Percentiles rank a stretch among this genome's conserved stretches.
Conservation (phyloP, 164 flowering plant species). For the Aristolochia contorta region DNA sequence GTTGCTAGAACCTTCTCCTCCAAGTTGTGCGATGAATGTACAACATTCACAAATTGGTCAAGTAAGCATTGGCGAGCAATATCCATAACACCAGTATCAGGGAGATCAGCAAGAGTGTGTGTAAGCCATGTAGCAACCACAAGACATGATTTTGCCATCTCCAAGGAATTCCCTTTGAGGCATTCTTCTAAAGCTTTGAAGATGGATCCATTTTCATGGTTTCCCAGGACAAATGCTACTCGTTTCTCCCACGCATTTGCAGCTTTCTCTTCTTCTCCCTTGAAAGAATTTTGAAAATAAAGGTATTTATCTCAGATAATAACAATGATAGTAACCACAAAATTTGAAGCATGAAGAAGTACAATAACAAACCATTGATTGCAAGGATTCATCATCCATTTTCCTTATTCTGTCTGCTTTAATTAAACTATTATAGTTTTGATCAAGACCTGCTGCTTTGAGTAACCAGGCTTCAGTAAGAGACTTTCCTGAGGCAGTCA, state of each 20-base stretch:
- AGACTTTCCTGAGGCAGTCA: constrained; percentile 36
- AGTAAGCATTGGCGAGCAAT: constrained; percentile 48
- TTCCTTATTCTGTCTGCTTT: constrained; percentile 26
- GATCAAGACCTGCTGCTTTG: constrained; percentile 52
- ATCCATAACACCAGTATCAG: constrained; percentile 49
- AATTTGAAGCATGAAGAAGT: constrained; percentile 1
- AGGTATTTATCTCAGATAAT: neutral
- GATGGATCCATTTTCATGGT: constrained; percentile 49
- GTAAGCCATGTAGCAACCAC: constrained; percentile 59
- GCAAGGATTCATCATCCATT: constrained; percentile 29
- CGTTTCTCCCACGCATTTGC: constrained; percentile 52
- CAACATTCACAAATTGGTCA: constrained; percentile 47
- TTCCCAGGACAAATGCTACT: constrained; percentile 61
- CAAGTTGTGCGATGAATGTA: constrained; percentile 54
- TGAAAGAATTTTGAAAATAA: neutral
- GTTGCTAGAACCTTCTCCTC: constrained; percentile 62
- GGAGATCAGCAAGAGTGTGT: constrained; percentile 47
- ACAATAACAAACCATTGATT: constrained; percentile 29
- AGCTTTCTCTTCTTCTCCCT: constrained; percentile 64
- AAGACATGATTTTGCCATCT: constrained; percentile 55
- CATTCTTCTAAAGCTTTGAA: constrained; percentile 32
- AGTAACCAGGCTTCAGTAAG: constrained; percentile 59
- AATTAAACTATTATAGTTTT: constrained; percentile 39
- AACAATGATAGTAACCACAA: neutral
- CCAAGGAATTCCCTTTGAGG: constrained; percentile 52